phyloP scores from a whole-genome alignment of 78 protist species.

The Salpingoeca rosetta region DNA sequence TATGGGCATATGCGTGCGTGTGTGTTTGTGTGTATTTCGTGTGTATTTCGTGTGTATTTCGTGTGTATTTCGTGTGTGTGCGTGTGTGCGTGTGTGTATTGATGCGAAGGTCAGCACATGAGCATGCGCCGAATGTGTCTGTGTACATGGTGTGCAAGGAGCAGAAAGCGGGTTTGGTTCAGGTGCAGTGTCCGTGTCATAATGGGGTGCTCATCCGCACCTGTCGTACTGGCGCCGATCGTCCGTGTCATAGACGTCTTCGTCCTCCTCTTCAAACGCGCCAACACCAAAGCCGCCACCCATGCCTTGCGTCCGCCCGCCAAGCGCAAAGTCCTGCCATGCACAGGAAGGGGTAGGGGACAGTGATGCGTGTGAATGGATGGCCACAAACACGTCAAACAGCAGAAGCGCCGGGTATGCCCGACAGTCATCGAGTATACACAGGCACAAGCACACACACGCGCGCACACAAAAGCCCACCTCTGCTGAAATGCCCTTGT shows the following conservation, averaged over 20 bases:
- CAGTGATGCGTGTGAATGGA: too few species aligned
- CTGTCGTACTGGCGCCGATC: background rate
- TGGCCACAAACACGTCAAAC: too few species aligned
- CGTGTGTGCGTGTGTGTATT: background rate
- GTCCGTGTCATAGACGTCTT: background rate
- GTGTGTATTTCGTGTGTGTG: too few species aligned
- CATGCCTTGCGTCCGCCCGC: background rate
- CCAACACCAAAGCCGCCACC: background rate
- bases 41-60: too few species aligned
- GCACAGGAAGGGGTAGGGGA: too few species aligned
- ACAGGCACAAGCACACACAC: background rate
- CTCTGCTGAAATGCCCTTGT: background rate
- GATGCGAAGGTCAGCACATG: background rate
- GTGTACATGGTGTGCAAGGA: background rate
- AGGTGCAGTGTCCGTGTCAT: background rate
- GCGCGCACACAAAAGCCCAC: background rate
- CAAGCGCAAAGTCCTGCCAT: background rate
- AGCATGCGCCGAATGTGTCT: background rate
- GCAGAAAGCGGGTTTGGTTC: background rate
- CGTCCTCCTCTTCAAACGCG: slow-evolving; percentile 8
- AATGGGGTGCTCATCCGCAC: background rate
- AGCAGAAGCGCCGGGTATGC: background rate
- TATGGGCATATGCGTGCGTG: too few species aligned
- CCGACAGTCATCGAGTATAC: background rate
- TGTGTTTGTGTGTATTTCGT: too few species aligned